Evolutionary conservation across 2,329 filamentous ascomycete species (phyloP).

Genomic region (Fusarium setosum): DNA sequence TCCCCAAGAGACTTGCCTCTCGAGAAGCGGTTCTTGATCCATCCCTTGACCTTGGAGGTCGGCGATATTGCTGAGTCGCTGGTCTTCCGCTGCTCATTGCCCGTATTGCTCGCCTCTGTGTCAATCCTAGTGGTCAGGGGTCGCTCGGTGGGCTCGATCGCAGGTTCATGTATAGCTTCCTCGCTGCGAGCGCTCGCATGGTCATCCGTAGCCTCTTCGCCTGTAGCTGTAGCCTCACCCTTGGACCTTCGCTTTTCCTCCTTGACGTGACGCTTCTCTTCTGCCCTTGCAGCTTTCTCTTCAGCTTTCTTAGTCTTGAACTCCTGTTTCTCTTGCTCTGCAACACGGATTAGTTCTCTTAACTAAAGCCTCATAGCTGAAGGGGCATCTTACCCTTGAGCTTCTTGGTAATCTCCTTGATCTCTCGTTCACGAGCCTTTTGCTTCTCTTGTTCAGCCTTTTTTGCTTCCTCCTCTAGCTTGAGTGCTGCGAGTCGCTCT

Average conservation of each 20-base stretch:
- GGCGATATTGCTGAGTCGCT: conserved; percentile 45
- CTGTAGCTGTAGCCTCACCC: conserved; percentile 29
- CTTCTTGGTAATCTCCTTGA: conserved; percentile 64
- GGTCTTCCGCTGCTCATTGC: conserved; percentile 29
- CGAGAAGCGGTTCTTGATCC: conserved; percentile 66
- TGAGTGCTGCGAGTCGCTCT: conserved; percentile 74
- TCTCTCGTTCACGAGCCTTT: conserved; percentile 63
- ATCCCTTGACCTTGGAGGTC: conserved; percentile 60
- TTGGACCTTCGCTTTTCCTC: conserved; percentile 64
- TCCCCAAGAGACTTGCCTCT: conserved; percentile 55
- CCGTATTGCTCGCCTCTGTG: conserved; percentile 23
- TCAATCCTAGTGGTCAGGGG: conserved; percentile 17
- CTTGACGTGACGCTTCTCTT: conserved; percentile 62
- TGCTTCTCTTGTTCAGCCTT: conserved; percentile 63
- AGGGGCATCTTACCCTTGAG: conserved; percentile 64
- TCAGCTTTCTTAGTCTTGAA: conserved; percentile 47
- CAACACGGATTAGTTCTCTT: conserved; percentile 41
- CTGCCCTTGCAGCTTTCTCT: conserved; percentile 57
- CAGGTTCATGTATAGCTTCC: conserved; percentile 13
- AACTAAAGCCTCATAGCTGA: not conserved
- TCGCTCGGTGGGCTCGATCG: conserved; percentile 2
- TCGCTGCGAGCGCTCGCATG: conserved; percentile 23
- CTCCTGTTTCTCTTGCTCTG: conserved; percentile 60
- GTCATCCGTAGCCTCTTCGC: conserved; percentile 21
- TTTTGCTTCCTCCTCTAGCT: conserved; percentile 67